Base-by-base conservation (phyloP, 139 green algal genomes). In the Deuterostichococcus epilithicus region DNA sequence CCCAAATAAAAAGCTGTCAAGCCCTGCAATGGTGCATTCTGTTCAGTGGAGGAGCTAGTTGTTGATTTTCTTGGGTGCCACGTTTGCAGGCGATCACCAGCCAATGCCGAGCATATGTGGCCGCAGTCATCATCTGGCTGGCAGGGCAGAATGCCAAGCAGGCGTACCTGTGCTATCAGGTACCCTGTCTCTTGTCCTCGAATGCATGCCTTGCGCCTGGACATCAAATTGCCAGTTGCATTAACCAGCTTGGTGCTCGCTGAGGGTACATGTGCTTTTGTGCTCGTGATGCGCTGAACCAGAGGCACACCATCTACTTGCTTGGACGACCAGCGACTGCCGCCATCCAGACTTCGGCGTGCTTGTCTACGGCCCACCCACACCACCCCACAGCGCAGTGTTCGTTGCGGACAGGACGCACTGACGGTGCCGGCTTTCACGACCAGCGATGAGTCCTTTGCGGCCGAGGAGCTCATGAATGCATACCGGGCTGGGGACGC, bases 71-170 rank as follows among this genome's bases (percentile, higher is more conserved):
- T n/a, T n/a, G n/a, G n/a, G n/a, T n/a, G n/a, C n/a, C n/a, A n/a
- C 42, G 8, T 52, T 23, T 59, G 45, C 70, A 76, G 15, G 76
- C 76, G 2, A 75, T 73, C 70, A 78, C 68, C 74, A 87, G 82
- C 32, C 87, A 92, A 73, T 81, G 69, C 74, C 92, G 89, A 59
- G 84, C 88, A 0, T 96, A 95, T 76, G 80, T 96, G 18, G 85
- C 86, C 37, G 81, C 84, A 0, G 83, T 95, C 39, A 88, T 97
- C 18, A 84, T 90, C 13, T 88, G 78, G 72, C 81, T 97, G 71
- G 88, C 86, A 39, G 83, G 80, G 0, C 80, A 79, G 2, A 76
- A 94, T 71, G 85, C 78, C 0, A 76, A 78, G 15, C 26, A 82
- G 15, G 91, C 92, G 0, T 94, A 88, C 88, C 30, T 60, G 1